Percentiles rank a stretch among this genome's conserved stretches.
Evolutionary conservation across 176 grass and related monocot species (phyloP).

Genomic region (Carex pumila): DNA sequence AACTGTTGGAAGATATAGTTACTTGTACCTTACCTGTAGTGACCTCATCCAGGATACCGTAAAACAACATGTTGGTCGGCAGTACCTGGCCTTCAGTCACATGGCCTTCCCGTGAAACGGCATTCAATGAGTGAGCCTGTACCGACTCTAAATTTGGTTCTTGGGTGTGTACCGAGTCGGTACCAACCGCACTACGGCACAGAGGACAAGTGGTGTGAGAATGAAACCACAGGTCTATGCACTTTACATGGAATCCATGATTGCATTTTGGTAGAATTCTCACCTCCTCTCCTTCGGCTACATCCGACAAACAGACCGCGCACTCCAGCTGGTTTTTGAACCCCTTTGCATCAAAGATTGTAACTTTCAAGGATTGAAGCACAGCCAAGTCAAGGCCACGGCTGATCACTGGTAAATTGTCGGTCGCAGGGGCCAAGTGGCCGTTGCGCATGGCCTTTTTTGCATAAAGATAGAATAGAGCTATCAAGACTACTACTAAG

Average conservation of each 20-base stretch:
- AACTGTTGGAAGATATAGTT: background rate
- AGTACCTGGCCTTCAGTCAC: constrained; percentile 27
- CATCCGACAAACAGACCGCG: constrained; percentile 52
- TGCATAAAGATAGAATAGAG: constrained; percentile 65
- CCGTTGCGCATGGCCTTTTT: constrained; percentile 31
- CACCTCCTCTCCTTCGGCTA: constrained; percentile 45
- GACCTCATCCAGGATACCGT: constrained; percentile 39
- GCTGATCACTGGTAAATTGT: constrained; percentile 3
- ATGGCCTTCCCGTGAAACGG: constrained; percentile 25
- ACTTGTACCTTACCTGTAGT: background rate
- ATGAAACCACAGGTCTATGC: constrained; percentile 64
- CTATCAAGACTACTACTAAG: constrained; percentile 57
- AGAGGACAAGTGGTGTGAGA: constrained; percentile 54
- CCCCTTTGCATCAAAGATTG: background rate
- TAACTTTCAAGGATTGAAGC: constrained; percentile 16
- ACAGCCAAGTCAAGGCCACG: constrained; percentile 47
- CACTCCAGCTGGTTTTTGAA: constrained; percentile 24
- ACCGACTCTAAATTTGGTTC: background rate
- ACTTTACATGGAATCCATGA: constrained; percentile 63
- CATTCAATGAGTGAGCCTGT: background rate
- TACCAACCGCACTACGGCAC: constrained; percentile 10
- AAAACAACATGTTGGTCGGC: constrained; percentile 55
- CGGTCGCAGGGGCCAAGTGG: constrained; percentile 19
- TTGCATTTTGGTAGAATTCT: constrained; percentile 61
- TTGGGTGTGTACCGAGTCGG: background rate